Evolutionary conservation across 78 protist species (phyloP).

Genomic region (Emiliania huxleyi): DNA sequence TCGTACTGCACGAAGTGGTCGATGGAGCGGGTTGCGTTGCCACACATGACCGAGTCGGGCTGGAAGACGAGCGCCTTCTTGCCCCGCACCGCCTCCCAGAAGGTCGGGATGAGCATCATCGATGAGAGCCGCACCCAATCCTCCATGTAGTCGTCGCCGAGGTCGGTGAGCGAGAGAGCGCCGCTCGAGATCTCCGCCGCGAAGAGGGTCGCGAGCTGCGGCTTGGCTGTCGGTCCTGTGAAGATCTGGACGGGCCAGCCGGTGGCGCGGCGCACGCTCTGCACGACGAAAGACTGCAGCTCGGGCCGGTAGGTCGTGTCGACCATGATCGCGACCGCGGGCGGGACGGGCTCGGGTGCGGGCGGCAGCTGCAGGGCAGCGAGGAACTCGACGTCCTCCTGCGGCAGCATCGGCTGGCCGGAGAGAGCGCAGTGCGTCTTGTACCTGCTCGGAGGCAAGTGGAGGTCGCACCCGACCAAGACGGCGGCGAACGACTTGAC

Average conservation of each 20-base stretch:
- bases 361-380: not conserved
- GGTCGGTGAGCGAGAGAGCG: not conserved
- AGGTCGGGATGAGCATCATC: not conserved
- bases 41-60: slow-evolving; percentile 19
- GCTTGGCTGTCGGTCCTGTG: not conserved
- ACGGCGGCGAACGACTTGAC: not conserved
- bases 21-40: not conserved
- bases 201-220: not conserved
- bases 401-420: not conserved
- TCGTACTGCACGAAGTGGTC: not conserved
- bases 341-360: not conserved
- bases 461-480: not conserved
- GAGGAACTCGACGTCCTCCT: not conserved
- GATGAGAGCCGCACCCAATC: not conserved
- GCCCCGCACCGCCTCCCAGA: not conserved
- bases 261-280: not conserved
- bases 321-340: not conserved
- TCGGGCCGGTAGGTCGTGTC: not conserved
- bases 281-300: not conserved
- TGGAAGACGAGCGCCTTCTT: not conserved
- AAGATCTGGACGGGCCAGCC: not conserved
- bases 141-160: not conserved
- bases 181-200: not conserved
- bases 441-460: not conserved
- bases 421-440: not conserved